These are phyloP conservation scores for Medicago truncatula DNA, from an alignment of 306 rosid genomes.

Conservation along the genomic window DNA sequence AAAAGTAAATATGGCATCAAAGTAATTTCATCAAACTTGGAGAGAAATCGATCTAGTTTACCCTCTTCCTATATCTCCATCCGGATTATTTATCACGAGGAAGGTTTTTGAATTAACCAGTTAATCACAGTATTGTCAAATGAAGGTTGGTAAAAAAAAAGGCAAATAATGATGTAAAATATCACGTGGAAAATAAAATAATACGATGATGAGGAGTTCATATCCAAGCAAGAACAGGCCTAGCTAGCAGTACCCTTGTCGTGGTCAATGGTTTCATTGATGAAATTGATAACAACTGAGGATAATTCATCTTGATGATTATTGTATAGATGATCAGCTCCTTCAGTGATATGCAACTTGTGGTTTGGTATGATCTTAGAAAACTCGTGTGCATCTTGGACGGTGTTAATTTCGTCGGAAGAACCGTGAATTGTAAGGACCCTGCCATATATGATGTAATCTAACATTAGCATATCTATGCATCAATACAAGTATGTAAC, in stretches of 20 bases:
- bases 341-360: conserved; percentile 62
- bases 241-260: conserved; percentile 46
- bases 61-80: too few species aligned
- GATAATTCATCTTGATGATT: conserved; percentile 60
- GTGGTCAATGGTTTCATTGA: conserved; percentile 49
- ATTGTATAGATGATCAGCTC: conserved; percentile 65
- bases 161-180: neutral
- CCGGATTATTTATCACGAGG: neutral
- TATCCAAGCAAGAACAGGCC: conserved; percentile 33
- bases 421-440: conserved; percentile 77
- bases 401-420: conserved; percentile 54
- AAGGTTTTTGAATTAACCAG: neutral
- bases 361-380: conserved; percentile 73
- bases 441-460: conserved; percentile 48
- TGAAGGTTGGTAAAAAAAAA: neutral
- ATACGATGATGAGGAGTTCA: neutral
- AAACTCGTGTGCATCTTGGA: conserved; percentile 68
- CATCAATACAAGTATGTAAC: neutral
- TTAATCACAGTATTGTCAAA: neutral
- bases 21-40: too few species aligned
- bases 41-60: too few species aligned
- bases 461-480: conserved; percentile 35
- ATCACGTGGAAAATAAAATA: neutral
- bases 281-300: conserved; percentile 51
- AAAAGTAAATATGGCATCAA: too few species aligned